Evolutionary conservation across 2,329 filamentous ascomycete species (phyloP).

Genomic region (Ramularia collo-cygni): DNA sequence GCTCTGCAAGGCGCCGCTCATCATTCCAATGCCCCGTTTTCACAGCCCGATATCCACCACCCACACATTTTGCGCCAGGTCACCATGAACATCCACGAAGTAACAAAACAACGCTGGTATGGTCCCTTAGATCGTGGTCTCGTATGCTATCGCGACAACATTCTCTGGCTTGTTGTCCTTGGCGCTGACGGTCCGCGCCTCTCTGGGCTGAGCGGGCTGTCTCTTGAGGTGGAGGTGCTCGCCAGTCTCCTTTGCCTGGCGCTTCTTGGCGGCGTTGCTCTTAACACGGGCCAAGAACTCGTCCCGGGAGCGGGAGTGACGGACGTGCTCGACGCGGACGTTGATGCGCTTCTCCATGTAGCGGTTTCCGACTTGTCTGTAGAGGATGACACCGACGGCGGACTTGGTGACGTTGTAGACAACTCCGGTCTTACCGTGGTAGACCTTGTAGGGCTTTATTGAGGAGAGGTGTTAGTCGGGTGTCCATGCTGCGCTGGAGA

Average conservation of each 20-base stretch:
- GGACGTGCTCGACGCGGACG: constrained; percentile 96
- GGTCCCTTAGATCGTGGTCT: constrained; percentile 83
- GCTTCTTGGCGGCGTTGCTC: constrained; percentile 87
- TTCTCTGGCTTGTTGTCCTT: constrained; percentile 86
- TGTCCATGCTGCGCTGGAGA: constrained; percentile 2
- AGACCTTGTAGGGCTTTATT: constrained; percentile 83
- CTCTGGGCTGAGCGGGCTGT: constrained; percentile 71
- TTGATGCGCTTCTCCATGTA: constrained; percentile 99
- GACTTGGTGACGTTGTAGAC: constrained; percentile 90
- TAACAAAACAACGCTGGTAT: constrained; percentile 14
- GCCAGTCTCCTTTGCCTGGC: constrained; percentile 85
- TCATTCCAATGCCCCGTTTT: background rate
- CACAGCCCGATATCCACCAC: constrained; percentile 6
- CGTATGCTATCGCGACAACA: constrained; percentile 85
- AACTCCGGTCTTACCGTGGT: constrained; percentile 86
- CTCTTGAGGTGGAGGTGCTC: constrained; percentile 88
- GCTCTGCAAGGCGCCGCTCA: too few species aligned
- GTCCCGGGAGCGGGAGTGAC: constrained; percentile 88
- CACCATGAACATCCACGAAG: constrained; percentile 11
- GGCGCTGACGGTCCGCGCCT: constrained; percentile 69
- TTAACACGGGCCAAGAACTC: constrained; percentile 96
- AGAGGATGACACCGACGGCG: constrained; percentile 96
- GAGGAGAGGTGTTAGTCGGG: constrained; percentile 7
- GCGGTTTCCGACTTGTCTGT: constrained; percentile 99
- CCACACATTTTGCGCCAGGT: constrained; percentile 16